These are phyloP conservation scores for Knoxia roxburghii DNA, from an alignment of 257 asterid species.

Conservation along the genomic window DNA sequence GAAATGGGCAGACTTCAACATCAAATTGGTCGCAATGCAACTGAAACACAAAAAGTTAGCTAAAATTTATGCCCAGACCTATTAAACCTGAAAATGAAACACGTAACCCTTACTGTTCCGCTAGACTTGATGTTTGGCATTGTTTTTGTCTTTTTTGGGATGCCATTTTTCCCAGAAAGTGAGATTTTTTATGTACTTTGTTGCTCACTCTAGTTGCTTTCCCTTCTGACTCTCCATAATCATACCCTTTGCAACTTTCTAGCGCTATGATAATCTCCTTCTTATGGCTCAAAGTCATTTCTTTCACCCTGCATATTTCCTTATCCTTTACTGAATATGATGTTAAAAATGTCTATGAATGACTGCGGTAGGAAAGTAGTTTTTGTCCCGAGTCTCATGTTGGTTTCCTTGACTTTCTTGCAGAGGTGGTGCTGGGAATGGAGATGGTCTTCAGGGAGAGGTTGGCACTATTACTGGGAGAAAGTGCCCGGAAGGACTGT, in stretches of 20 bases:
- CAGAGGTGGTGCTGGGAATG: constrained; percentile 88
- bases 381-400: constrained; percentile 1
- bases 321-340: neutral
- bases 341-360: neutral
- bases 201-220: neutral
- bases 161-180: neutral
- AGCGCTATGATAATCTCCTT: neutral
- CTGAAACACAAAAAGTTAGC: neutral
- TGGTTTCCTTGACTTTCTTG: constrained; percentile 21
- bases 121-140: neutral
- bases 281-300: neutral
- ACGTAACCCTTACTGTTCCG: neutral
- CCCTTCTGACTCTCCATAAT: neutral
- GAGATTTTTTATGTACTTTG: neutral
- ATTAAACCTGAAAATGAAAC: neutral
- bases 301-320: neutral
- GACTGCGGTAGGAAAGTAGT: neutral
- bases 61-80: too few relatives aligned
- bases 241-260: neutral
- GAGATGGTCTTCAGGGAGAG: constrained; percentile 70
- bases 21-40: neutral
- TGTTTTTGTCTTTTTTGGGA: neutral
- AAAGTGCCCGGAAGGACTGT: constrained; percentile 89
- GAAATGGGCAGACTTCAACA: neutral
- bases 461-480: constrained; percentile 85